Evolutionary conservation across 1,284 basidiomycete species (phyloP), one percentile per base, ranked within the genome.

Genomic region (Microbotryomycetes sp.): DNA sequence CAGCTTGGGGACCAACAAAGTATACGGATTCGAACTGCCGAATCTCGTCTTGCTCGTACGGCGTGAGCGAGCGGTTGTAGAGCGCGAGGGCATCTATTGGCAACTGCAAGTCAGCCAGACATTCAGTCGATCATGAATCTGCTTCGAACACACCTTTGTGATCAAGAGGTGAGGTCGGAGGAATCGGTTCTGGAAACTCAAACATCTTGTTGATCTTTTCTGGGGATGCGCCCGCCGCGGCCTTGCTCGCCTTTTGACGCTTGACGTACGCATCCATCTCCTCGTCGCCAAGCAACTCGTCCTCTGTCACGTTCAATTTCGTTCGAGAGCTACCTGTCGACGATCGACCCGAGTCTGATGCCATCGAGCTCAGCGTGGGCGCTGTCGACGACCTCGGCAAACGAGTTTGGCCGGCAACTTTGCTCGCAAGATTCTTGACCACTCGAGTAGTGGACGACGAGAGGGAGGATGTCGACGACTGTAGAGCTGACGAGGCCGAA

Each of bases 181-280:
- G 80, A 48, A 85, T 81, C 48, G 91, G 89, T 70, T 96, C 91
- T 0, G 96, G 96, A 79, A 98, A 98, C 55, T 86, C 85, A 57
- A 96, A 81, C 72, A 97, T 79, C 57, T 87, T 88, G 65, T 96
- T 89, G 53, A 98, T 76, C 67, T 97, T 89, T 65, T 88, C 86
- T 72, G 89, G 88, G 7, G 74, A 72, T 5, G 87, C 85, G 41
- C 92, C 91, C 21, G 82, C 81, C 2, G 91, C 88, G 58, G 93
- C 76, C 75, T 89, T 91, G 78, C 91, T 90, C 15, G 88, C 84
- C 68, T 92, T 88, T 70, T 96, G 88, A 30, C 92, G 83, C 67
- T 84, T 83, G 63, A 97, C 91, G 75, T 97, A 98, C 63, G 88
- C 86, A 71, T 88, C 79, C 94, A 99, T 98, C 78, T 99, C 96